These are phyloP conservation scores for Gaertneriomyces sp. DNA, from an alignment of 192 early-diverging fungal genomes.

Conservation along the genomic window DNA sequence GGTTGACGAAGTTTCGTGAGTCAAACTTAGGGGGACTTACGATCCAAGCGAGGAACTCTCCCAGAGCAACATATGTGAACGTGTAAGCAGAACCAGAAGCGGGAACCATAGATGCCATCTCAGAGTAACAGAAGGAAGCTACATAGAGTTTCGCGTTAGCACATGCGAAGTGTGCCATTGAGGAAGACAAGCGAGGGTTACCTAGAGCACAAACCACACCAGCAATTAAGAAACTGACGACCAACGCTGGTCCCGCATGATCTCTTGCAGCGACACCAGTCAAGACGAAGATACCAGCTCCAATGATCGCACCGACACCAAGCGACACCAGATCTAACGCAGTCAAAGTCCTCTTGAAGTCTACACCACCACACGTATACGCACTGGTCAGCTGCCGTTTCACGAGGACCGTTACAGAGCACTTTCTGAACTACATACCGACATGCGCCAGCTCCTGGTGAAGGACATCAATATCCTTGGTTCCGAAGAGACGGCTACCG, in stretches of 20 bases:
- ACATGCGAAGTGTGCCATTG: neutral
- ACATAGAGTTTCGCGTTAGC: neutral
- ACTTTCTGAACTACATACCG: neutral
- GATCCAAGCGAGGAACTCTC: constrained; percentile 85
- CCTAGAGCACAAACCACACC: constrained; percentile 65
- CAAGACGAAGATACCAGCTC: constrained; percentile 79
- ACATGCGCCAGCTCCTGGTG: neutral
- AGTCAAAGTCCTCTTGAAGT: constrained; percentile 41
- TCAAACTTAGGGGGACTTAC: constrained; percentile 5
- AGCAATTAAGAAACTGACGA: constrained; percentile 76
- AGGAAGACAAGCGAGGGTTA: neutral
- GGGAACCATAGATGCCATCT: constrained; percentile 83
- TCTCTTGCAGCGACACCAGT: constrained; percentile 67
- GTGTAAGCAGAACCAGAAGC: constrained; percentile 85
- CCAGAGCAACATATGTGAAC: constrained; percentile 77
- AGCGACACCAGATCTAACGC: constrained; percentile 61
- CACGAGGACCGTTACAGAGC: too few species aligned
- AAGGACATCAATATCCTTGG: constrained; percentile 3
- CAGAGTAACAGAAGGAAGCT: constrained; percentile 80
- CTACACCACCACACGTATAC: neutral
- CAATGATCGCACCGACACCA: constrained; percentile 75
- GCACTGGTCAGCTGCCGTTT: neutral
- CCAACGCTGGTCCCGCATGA: constrained; percentile 79
- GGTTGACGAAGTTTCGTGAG: too few species aligned
- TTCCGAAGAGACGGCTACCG: constrained; percentile 6